Evolutionary conservation across 192 early-diverging fungal species (phyloP), one percentile per base, ranked within the genome.

Genomic region (Backusella australiensis): DNA sequence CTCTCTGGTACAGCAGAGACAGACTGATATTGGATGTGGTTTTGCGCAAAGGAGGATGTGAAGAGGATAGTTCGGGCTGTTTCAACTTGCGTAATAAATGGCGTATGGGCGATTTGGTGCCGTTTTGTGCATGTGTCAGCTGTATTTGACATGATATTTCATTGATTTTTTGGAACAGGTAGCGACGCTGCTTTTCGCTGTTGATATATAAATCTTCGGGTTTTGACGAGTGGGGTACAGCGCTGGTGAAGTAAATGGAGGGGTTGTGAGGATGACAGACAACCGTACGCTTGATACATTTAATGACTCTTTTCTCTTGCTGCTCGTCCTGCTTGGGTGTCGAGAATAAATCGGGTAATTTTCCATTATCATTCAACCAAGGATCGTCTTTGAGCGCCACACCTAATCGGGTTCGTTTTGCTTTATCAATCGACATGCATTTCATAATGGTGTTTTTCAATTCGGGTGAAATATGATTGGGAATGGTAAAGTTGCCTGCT

Each of bases 361-460:
- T 66, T 0, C 73, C 71, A 67, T 86, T 69, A 65, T 81, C 76
- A 46, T 85, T 81, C 2, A 89, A 68, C 87, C 87, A 89, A 1
- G 76, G 72, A 70, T 89, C 87, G 1, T 77, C 78, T 9, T 86
- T 85, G 2, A 89, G 65, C 34, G 84, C 75, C 68, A 67, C 59
- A 3, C 77, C 38, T 6, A 89, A 74, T 52, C 75, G 78, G 6
- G 79, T 78, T 19, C 87, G 75, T 44, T 84, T 80, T 49, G 69
- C 19, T 35, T 86, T 73, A 23, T 89, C 87, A 11, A 82, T 71
- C 4, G 80, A 72, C 29, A 89, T 63, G 19, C 83, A 84, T 75
- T 85, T 89, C 34, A 65, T 65, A 35, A 89, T 84, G 0, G 83
- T 87, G 3, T 73, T 53, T 38, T 83, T 77, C 8, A 89, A 65